phyloP scores from a whole-genome alignment of 2,329 filamentous ascomycete genomes.

The Microsporum ferrugineum region DNA sequence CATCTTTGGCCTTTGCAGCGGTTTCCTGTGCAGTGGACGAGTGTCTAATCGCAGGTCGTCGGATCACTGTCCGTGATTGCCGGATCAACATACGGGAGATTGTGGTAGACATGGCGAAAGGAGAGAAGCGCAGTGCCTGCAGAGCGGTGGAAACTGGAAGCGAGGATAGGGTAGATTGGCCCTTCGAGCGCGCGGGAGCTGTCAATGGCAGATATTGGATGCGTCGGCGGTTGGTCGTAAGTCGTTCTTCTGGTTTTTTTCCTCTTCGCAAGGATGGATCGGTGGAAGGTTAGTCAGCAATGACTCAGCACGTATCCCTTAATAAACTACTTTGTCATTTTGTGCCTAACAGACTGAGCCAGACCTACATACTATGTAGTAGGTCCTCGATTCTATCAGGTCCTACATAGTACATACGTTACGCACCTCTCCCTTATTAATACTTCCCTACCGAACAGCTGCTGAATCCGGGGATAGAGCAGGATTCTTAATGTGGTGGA shows the following conservation, averaged over 20 bases:
- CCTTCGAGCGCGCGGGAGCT: slow-evolving; percentile 23
- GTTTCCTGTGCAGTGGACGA: slow-evolving; percentile 37
- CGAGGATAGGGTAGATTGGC: slow-evolving; percentile 18
- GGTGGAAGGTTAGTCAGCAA: too few relatives aligned
- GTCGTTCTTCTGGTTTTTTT: background rate
- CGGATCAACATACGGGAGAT: slow-evolving; percentile 36
- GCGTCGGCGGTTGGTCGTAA: background rate
- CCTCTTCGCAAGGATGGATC: background rate
- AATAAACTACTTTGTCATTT: too few relatives aligned
- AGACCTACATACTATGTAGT: too few relatives aligned
- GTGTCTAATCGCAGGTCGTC: slow-evolving; percentile 36
- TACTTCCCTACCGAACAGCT: too few relatives aligned
- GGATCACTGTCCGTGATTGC: slow-evolving; percentile 38
- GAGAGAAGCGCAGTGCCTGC: slow-evolving; percentile 6
- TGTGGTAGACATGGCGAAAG: slow-evolving; percentile 34
- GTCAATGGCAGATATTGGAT: slow-evolving; percentile 29
- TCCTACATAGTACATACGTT: too few relatives aligned
- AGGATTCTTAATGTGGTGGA: too few relatives aligned
- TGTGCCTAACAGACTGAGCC: too few relatives aligned
- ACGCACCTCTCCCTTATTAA: too few relatives aligned
- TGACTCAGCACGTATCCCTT: too few relatives aligned
- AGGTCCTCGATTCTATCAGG: too few relatives aligned
- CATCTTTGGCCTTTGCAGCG: slow-evolving; percentile 36
- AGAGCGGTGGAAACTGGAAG: slow-evolving; percentile 9
- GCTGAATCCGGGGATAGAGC: too few relatives aligned